These are phyloP conservation scores for Zymoseptoria tritici DNA, from an alignment of 2,329 filamentous ascomycete species.

Conservation along the genomic window DNA sequence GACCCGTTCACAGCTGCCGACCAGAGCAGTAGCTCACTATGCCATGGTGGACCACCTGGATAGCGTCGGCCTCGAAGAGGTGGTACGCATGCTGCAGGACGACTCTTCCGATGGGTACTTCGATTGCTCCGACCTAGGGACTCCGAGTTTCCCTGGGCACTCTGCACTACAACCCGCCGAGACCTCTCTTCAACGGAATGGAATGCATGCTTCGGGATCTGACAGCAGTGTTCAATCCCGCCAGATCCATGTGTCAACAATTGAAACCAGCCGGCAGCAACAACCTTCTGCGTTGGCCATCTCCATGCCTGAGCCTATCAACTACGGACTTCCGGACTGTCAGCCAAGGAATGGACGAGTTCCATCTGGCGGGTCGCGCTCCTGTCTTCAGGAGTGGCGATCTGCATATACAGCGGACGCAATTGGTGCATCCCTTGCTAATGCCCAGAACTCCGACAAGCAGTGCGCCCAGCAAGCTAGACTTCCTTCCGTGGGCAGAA, in stretches of 20 bases:
- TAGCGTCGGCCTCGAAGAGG: constrained; percentile 37
- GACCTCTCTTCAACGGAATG: not conserved
- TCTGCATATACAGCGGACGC: not conserved
- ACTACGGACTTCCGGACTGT: not conserved
- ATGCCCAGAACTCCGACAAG: constrained; percentile 20
- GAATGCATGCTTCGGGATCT: not conserved
- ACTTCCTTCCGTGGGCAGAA: constrained; percentile 74
- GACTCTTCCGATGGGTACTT: constrained; percentile 19
- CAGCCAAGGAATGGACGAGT: not conserved
- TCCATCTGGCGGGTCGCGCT: not conserved
- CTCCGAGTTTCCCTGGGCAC: not conserved
- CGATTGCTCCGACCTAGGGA: not conserved
- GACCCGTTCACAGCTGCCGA: constrained; percentile 3
- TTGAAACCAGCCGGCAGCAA: not conserved
- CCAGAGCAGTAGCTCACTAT: constrained; percentile 43
- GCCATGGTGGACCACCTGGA: constrained; percentile 47
- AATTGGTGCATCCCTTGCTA: not conserved
- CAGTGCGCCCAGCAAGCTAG: constrained; percentile 32
- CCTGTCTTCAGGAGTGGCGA: not conserved
- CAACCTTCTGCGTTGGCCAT: not conserved
- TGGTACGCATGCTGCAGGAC: constrained; percentile 41
- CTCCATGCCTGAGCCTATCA: not conserved
- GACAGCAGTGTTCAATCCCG: not conserved
- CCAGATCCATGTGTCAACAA: not conserved
- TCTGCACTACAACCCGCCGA: not conserved